Base-by-base conservation (phyloP, 192 early-diverging fungal species). In the Gaertneriomyces sp. region DNA sequence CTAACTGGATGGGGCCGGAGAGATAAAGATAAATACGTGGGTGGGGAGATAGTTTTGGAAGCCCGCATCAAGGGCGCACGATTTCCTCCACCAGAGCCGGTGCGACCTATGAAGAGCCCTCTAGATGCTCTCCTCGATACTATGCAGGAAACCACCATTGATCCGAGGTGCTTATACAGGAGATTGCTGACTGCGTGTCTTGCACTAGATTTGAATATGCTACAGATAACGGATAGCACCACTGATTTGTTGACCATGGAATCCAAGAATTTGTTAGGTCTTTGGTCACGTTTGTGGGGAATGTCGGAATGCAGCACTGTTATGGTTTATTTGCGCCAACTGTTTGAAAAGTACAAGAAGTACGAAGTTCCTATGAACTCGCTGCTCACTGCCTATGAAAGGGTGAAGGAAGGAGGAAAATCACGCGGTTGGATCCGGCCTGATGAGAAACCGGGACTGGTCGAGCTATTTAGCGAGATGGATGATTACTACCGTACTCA, bases 21-120 rank as follows among this genome's bases (percentile, higher is more conserved):
- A 60, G 45, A 75, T n/a, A 84, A 82, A 63, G 82, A 84, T 60
- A 79, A 80, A 61, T 82, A 82, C 68, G 78, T 84, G n/a, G 82
- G 82, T 12, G 82, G 82, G 6, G 71, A 80, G 20, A 71, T 84
- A 12, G 55, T 77, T 7, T 41, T 84, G 11, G 80, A 80, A 51
- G 67, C 70, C 45, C 50, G 68, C 47, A 64, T 84, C 53, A 63
- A 60, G 5, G 76, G 75, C 40, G 71, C 11, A 14, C 11, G 11
- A 43, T 20, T 10, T 42, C 41, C 38, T 59, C 20, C 38, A 43
- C 41, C 58, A 4, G 40, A 25, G 40, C 11, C 38, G 14, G 14
- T 14, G 38, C 58, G 14, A 10, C 40, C 58, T 8, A 42, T 12
- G 40, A 45, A 47, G 50, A 58, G 61, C 42, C 65, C 65, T 17